phyloP scores from a whole-genome alignment of 768 basidiomycete species.

The Lactarius trivialis region DNA sequence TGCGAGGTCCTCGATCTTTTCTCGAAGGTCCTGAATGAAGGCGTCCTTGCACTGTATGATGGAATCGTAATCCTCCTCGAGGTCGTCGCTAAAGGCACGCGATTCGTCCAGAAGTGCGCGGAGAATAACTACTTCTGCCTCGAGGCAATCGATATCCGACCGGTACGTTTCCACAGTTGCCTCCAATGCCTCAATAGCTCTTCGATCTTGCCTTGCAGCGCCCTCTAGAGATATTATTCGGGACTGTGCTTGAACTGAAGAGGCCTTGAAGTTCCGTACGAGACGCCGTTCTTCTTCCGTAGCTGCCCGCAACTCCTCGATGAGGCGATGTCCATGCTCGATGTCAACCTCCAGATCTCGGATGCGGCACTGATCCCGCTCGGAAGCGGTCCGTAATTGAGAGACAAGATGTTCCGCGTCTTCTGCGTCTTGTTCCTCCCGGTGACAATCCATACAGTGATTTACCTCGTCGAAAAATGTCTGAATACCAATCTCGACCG shows the following conservation, averaged over 20 bases:
- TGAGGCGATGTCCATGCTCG: constrained; percentile 3
- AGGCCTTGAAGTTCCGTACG: neutral
- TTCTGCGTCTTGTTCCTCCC: neutral
- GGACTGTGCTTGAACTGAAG: constrained; percentile 3
- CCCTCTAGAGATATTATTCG: constrained; percentile 7
- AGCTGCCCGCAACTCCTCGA: constrained; percentile 6
- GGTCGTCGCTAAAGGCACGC: constrained; percentile 14
- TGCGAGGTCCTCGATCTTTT: constrained; percentile 10
- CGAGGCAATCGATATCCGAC: constrained; percentile 8
- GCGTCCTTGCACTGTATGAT: constrained; percentile 20
- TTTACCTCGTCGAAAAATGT: neutral
- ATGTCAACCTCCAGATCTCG: constrained; percentile 13
- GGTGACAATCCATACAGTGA: neutral
- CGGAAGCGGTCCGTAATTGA: constrained; percentile 3
- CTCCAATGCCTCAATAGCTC: constrained; percentile 7
- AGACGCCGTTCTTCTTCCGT: constrained; percentile 5
- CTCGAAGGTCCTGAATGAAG: constrained; percentile 22
- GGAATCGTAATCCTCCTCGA: constrained; percentile 17
- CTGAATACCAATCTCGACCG: constrained; percentile 10
- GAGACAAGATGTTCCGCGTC: neutral
- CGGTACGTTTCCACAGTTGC: constrained; percentile 1
- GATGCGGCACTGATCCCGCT: constrained; percentile 6
- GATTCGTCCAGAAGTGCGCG: constrained; percentile 17
- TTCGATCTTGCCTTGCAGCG: constrained; percentile 9
- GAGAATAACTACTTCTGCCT: constrained; percentile 15